A percentile compares a stretch with the other conserved stretches of the same genome.
These are phyloP conservation scores for Ophiostoma sp. DNA, from an alignment of 2,329 filamentous ascomycete species.

Conservation along the genomic window DNA sequence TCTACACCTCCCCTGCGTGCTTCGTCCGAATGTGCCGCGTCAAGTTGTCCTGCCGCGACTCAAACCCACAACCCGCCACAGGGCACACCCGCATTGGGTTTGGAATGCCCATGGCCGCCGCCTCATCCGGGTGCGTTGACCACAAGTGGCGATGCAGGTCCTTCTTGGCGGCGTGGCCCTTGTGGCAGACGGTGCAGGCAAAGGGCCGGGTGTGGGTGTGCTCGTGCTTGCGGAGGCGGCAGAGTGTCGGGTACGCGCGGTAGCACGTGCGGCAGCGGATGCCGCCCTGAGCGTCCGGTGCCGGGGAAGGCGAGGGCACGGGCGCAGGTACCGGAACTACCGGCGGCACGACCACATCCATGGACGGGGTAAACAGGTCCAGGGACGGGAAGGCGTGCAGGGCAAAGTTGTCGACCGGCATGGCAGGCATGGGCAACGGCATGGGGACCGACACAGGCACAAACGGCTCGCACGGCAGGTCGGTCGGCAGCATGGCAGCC, in stretches of 20 bases:
- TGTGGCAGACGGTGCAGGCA: slow-evolving; percentile 30
- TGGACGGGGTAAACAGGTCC: neutral
- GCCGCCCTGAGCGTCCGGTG: neutral
- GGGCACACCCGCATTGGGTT: slow-evolving; percentile 26
- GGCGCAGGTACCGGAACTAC: neutral
- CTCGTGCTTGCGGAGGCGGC: slow-evolving; percentile 27
- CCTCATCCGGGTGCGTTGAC: slow-evolving; percentile 30
- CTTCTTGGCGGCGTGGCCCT: slow-evolving; percentile 29
- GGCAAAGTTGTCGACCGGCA: neutral
- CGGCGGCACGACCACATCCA: neutral
- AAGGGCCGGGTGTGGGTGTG: slow-evolving; percentile 31
- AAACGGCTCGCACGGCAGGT: slow-evolving; percentile 10
- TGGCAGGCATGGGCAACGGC: neutral
- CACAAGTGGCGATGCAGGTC: slow-evolving; percentile 32
- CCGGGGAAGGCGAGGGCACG: neutral
- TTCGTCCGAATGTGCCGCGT: slow-evolving; percentile 24
- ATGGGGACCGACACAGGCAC: neutral
- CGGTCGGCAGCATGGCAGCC: neutral
- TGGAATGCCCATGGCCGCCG: slow-evolving; percentile 22
- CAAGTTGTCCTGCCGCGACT: slow-evolving; percentile 31
- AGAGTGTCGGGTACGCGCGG: neutral
- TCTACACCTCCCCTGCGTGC: neutral
- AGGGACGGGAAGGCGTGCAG: neutral
- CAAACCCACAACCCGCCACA: slow-evolving; percentile 27
- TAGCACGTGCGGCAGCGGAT: slow-evolving; percentile 10